Percentiles rank a stretch among this genome's conserved stretches.
Conservation (phyloP, 768 basidiomycete species). For the Russula foetens region DNA sequence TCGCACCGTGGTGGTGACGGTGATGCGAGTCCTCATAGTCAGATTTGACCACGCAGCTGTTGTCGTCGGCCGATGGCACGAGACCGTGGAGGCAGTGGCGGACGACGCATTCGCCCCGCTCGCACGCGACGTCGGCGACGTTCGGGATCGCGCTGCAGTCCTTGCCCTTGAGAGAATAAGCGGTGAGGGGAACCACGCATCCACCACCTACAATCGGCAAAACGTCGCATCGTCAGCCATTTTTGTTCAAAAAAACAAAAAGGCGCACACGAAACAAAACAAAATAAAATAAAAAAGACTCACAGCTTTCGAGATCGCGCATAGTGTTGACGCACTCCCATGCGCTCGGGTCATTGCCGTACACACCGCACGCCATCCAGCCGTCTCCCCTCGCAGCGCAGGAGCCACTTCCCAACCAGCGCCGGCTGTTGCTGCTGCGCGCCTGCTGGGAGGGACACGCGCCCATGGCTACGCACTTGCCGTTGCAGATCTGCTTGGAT, state of each 20-base stretch:
- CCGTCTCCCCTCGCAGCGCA: slow-evolving; percentile 22
- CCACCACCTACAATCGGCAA: no score
- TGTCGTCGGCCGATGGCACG: no score
- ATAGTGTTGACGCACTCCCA: slow-evolving; percentile 44
- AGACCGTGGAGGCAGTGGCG: slow-evolving; percentile 40
- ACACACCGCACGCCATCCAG: slow-evolving; percentile 36
- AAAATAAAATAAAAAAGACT: slow-evolving; percentile 19
- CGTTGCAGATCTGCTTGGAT: slow-evolving; percentile 41
- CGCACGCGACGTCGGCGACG: slow-evolving; percentile 42
- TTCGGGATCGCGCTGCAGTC: slow-evolving; percentile 44
- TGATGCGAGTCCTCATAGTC: no score
- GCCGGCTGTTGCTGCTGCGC: slow-evolving; percentile 16
- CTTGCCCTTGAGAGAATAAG: slow-evolving; percentile 27
- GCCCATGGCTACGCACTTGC: slow-evolving; percentile 30
- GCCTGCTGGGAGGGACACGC: slow-evolving; percentile 25
- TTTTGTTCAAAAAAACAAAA: no score
- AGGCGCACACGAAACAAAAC: no score
- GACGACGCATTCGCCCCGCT: slow-evolving; percentile 35
- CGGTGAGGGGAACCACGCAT: slow-evolving; percentile 31
- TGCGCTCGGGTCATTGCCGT: slow-evolving; percentile 29
- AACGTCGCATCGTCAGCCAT: no score
- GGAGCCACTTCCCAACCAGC: slow-evolving; percentile 28
- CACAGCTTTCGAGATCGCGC: slow-evolving; percentile 47
- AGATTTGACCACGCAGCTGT: no score
- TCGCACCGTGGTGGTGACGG: no score